phyloP scores from a whole-genome alignment of 306 rosid species.

The Styphnolobium japonicum region DNA sequence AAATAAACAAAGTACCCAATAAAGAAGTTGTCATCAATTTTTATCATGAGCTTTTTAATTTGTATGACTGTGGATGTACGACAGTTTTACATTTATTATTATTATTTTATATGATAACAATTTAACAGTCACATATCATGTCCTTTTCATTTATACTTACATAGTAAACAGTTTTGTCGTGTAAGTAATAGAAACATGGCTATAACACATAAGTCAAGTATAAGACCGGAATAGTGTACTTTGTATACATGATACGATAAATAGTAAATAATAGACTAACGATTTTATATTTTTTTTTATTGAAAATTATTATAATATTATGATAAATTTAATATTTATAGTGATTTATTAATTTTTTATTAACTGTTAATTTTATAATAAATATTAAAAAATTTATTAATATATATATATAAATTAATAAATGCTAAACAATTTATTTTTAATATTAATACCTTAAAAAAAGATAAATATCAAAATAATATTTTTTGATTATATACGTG shows the following conservation, averaged over 20 bases:
- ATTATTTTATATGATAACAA: background rate
- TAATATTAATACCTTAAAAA: no score
- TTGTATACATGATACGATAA: background rate
- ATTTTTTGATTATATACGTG: background rate
- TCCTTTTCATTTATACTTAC: conserved; percentile 21
- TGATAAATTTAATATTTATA: no score
- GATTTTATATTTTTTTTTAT: background rate
- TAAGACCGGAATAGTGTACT: background rate
- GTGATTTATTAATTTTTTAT: no score
- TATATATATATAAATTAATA: no score
- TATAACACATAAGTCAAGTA: conserved; percentile 18
- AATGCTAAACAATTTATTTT: no score
- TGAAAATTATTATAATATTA: no score
- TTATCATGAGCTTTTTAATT: background rate
- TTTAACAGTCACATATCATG: background rate
- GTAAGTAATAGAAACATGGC: conserved; percentile 6
- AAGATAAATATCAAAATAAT: no score
- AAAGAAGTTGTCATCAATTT: background rate
- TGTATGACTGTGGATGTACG: background rate
- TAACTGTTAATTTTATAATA: no score
- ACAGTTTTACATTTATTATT: background rate
- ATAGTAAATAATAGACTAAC: background rate
- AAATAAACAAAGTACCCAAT: background rate
- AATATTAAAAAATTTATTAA: no score
- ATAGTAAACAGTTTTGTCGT: conserved; percentile 16